Evolutionary conservation across 2,329 filamentous ascomycete species (phyloP), one percentile per base, ranked within the genome.

Genomic region (Cordyceps tenuipes): DNA sequence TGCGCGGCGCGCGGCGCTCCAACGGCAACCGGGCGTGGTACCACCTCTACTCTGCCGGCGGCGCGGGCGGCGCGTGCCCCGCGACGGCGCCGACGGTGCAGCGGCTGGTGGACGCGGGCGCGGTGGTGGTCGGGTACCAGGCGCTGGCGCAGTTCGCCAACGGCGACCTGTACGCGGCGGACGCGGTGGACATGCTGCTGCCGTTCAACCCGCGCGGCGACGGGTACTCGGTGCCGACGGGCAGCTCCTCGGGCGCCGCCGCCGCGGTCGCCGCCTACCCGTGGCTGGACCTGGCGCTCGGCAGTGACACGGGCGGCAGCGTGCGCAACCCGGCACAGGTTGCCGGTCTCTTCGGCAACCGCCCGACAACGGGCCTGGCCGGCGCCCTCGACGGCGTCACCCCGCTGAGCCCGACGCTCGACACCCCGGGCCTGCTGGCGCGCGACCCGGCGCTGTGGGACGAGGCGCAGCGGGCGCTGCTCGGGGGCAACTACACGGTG

Each of bases 1-100:
- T 86, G 48, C 62, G 61, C 44, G 83, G 82, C 1, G 66, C 84
- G 7, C 75, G 75, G 31, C 83, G 78, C 0, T 74, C 75, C 12
- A 76, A 77, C 50, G 82, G 81, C 1, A 84, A 80, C 58, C 73
- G 80, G 48, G 81, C 82, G 2, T 85, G 78, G 71, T 80, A 79
- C 56, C 70, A 78, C 62, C 69, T 85, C 2, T 81, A 83, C 59
- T 29, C 29, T n/a, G n/a, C n/a, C n/a, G n/a, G n/a, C n/a, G n/a
- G n/a, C n/a, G n/a, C n/a, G n/a, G 39, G n/a, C 39, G 6, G 75
- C 3, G 67, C 76, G 2, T 72, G 74, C 0, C 77, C 74, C 8
- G 68, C 66, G 5, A 83, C 79, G 1, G 79, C 78, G 0, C 68
- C 77, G 0, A 71, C 77, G 0, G 73, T 87, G 0, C 79, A 84